Evolutionary conservation across 768 basidiomycete genomes (phyloP).

Genomic region (Mycena galericulata): DNA sequence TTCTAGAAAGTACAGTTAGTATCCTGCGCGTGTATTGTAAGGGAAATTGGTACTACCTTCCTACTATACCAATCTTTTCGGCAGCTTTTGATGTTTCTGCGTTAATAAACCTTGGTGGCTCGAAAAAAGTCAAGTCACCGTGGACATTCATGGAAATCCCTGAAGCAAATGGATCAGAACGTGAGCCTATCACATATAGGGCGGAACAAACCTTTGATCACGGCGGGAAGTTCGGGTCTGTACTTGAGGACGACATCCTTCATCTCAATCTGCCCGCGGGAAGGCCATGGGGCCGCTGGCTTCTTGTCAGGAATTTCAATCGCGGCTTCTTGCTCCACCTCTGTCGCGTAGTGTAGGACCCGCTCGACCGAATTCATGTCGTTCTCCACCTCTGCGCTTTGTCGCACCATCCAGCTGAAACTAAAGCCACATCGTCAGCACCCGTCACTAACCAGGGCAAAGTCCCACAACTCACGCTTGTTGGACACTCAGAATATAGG

Average conservation of each 20-base stretch:
- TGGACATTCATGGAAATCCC: constrained; percentile 73
- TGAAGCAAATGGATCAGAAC: constrained; percentile 9
- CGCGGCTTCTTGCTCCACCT: constrained; percentile 86
- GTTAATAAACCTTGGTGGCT: too few species aligned
- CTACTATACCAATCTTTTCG: constrained; percentile 95
- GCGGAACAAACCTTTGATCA: constrained; percentile 70
- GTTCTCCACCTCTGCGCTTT: constrained; percentile 90
- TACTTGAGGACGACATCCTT: constrained; percentile 84
- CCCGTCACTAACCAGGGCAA: neutral
- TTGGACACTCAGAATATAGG: constrained; percentile 85
- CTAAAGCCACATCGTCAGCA: constrained; percentile 43
- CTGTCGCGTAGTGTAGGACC: constrained; percentile 82
- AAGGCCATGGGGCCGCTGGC: constrained; percentile 79
- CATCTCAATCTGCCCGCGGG: constrained; percentile 78
- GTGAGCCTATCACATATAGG: neutral
- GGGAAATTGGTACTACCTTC: constrained; percentile 50
- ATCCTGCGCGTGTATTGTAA: constrained; percentile 1
- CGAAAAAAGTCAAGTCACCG: too few species aligned
- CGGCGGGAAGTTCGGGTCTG: constrained; percentile 87
- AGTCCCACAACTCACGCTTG: constrained; percentile 57
- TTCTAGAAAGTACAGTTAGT: constrained; percentile 51
- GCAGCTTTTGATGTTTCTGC: too few species aligned
- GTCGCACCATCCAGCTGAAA: constrained; percentile 83
- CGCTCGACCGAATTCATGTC: constrained; percentile 94
- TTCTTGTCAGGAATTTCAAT: constrained; percentile 71